Evolutionary conservation across 305 asterid genomes (phyloP).

Genomic region (Fraxinus platypoda): DNA sequence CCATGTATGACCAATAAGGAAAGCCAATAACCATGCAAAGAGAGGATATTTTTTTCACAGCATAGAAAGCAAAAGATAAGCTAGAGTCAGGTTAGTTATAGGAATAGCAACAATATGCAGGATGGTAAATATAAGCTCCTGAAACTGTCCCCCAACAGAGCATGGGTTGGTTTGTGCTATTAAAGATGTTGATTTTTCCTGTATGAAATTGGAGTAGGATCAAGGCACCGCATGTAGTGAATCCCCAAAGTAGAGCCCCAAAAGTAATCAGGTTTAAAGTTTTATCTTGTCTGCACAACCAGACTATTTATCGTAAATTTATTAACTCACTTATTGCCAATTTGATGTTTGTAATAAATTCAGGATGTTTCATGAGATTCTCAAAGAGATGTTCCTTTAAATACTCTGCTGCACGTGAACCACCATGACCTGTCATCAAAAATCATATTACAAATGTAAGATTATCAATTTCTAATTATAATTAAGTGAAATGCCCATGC

Average conservation of each 20-base stretch:
- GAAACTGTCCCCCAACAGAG: not conserved
- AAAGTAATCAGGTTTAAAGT: not conserved
- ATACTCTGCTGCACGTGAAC: conserved; percentile 94
- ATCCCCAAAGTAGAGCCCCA: not conserved
- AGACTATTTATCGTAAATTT: not conserved
- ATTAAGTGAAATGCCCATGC: not conserved
- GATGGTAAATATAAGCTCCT: not conserved
- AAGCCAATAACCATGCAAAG: not conserved
- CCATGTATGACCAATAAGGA: not conserved
- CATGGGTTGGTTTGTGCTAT: not conserved
- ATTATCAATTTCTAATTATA: not conserved
- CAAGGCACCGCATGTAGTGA: not conserved
- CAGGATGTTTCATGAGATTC: conserved; percentile 86
- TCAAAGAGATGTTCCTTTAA: conserved; percentile 88
- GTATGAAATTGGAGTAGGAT: not conserved
- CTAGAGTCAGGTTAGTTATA: not conserved
- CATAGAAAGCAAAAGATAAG: not conserved
- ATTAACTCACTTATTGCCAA: conserved; percentile 84
- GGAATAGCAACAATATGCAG: not conserved
- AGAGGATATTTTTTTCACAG: not conserved
- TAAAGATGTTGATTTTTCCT: not conserved
- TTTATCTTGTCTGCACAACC: not conserved
- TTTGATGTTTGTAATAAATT: conserved; percentile 60
- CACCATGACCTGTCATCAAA: conserved; percentile 86
- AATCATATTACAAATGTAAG: conserved; percentile 20